Base-by-base conservation (phyloP, 805 yeast species). In the Monosporozyma aerobia region DNA sequence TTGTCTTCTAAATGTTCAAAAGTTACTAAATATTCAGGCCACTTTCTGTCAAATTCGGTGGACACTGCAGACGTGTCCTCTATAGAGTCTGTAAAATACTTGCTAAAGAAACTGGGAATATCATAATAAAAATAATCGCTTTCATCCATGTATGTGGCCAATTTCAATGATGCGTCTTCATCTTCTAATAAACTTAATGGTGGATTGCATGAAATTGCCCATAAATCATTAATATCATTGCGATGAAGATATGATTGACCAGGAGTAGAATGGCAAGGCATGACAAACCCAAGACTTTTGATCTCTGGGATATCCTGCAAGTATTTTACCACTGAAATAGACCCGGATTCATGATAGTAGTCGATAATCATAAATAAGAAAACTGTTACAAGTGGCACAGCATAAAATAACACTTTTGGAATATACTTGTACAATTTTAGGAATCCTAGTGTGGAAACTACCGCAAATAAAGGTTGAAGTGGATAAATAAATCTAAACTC, bases 211-310 rank as follows among this genome's bases (percentile, higher is more conserved):
- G 96, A 81, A 43, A 94, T 71, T 51, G 84, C 83, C 95, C 96
- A 87, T 1, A 82, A 55, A 11, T 78, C 76, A 0, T 64, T 59
- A 3, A 77, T 63, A 29, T 73, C 76, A 9, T 72, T 65, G 23
- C 86, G 70, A 62, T 90, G 96, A 43, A 94, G 69, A 63, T 85
- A 82, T 27, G 94, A 80, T 63, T 89, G 96, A 82, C 94, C 87
- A 2, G 99, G 99, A 0, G 97, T 92, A 0, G 98, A 90, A 67
- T 94, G 99, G 62, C 99, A 94, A 0, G 99, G 99, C 63, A 90
- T 89, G 14, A 94, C 67, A 59, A 94, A 87, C 0, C 97, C 96
- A 30, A 90, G 69, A 1, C 85, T 75, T 8, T 68, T 56, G 9
- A 79, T 74, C 3, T 63, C 59, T 2, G 50, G 49, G 3, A 69